Evolutionary conservation across 306 rosid genomes (phyloP).

Genomic region (Citrullus amarus): DNA sequence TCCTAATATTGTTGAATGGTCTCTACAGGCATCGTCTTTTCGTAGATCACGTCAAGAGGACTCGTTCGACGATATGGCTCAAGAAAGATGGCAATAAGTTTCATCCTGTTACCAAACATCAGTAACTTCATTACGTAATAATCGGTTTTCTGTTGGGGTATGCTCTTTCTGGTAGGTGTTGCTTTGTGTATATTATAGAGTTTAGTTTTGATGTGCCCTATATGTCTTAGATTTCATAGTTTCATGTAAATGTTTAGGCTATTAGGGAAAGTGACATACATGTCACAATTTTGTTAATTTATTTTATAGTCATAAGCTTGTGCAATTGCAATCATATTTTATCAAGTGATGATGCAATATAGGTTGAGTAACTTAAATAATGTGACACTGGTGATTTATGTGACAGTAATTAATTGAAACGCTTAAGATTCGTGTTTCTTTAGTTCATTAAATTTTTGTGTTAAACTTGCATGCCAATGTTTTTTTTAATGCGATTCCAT

Average conservation of each 20-base stretch:
- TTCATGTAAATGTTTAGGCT: not conserved
- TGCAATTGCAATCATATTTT: not conserved
- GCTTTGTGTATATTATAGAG: not conserved
- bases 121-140: not conserved
- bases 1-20: not conserved
- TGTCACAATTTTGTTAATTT: not conserved
- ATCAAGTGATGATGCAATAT: too few relatives aligned
- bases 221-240: not conserved
- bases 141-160: not conserved
- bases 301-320: not conserved
- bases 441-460: not conserved
- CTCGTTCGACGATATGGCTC: constrained; percentile 79
- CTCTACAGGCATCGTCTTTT: constrained; percentile 60
- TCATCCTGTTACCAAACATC: constrained; percentile 21
- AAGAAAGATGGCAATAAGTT: constrained; percentile 60
- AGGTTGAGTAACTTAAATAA: not conserved
- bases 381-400: not conserved
- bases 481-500: too few relatives aligned
- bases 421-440: too few relatives aligned
- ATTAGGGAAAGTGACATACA: not conserved
- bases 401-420: too few relatives aligned
- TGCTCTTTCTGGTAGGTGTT: not conserved
- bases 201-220: not conserved
- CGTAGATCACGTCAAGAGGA: constrained; percentile 61
- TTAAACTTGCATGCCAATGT: too few relatives aligned